Evolutionary conservation across 176 grass and related monocot genomes (phyloP), one percentile per base, ranked within the genome.

Genomic region (Elaeis guineensis): DNA sequence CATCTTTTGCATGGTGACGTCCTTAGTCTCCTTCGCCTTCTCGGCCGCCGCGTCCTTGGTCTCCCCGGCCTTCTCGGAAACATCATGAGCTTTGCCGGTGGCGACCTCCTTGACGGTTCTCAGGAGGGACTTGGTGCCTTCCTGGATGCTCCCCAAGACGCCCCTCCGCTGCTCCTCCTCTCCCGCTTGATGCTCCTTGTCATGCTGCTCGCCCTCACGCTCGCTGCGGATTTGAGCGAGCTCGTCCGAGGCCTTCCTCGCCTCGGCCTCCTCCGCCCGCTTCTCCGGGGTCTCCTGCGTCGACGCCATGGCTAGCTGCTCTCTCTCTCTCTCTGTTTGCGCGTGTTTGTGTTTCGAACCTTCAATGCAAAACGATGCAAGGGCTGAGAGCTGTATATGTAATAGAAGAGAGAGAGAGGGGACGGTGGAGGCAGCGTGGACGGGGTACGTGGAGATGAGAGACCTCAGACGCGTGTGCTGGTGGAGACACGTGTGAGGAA

Each of bases 141-240:
- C 76, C 75, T 82, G 77, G 23, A 85, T 61, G 67, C 78, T 89
- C 44, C 32, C 82, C 24, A 95, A 51, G 61, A 95, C 79, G 67
- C 90, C 82, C 14, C 79, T 29, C 0, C 49, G 52, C 3, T n/a
- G 52, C 2, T n/a, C 5, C 6, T 51, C 35, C 9, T 76, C 55
- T 54, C 49, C 50, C 6, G 53, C 54, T 50, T 50, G 54, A 12
- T 17, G 54, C 19, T n/a, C 55, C 17, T 20, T 14, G 16, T 57
- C 51, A 5, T 14, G 35, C 52, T n/a, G 1, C 60, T 57, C 53
- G 14, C 49, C 19, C 3, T 23, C 22, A 17, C 66, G 64, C 39
- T 70, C 76, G 21, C 50, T 70, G 6, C 80, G 80, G 50, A 71
- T 21, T 70, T 69, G 50, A 20, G 86, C 61, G 55, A 95, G 78